Evolutionary conservation across 345 rosid genomes (phyloP).

Genomic region (Camelina sativa): DNA sequence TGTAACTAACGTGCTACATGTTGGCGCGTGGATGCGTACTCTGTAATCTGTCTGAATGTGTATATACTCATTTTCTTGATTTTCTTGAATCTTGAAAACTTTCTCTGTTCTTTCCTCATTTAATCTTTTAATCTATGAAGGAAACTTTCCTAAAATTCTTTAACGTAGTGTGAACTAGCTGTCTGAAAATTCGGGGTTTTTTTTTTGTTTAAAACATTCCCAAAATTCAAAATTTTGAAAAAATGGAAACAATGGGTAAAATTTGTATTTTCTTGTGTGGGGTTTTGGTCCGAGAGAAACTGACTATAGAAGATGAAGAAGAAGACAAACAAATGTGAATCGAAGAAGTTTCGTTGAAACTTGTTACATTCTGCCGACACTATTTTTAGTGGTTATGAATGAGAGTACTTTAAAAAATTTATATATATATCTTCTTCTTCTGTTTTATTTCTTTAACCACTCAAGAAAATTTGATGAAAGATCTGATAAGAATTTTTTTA

Average conservation of each 20-base stretch:
- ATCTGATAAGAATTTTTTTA: slow-evolving; percentile 6
- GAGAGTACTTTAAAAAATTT: too few species aligned
- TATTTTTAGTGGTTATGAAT: slow-evolving; percentile 38
- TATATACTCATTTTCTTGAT: neutral
- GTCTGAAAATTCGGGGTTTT: slow-evolving; percentile 1
- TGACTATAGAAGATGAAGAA: slow-evolving; percentile 33
- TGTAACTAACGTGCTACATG: neutral
- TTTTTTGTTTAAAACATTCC: neutral
- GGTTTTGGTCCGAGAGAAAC: slow-evolving; percentile 33
- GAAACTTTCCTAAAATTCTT: neutral
- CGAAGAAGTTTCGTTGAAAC: slow-evolving; percentile 32
- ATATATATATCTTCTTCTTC: too few species aligned
- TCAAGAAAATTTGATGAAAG: neutral
- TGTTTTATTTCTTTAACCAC: neutral
- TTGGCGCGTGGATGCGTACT: slow-evolving; percentile 32
- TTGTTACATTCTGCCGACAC: slow-evolving; percentile 38
- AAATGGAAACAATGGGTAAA: slow-evolving; percentile 15
- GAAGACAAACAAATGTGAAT: slow-evolving; percentile 43
- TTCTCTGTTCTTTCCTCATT: neutral
- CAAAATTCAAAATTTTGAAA: neutral
- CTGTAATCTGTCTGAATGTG: neutral
- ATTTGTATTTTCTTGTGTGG: neutral
- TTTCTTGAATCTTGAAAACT: neutral
- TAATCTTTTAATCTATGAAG: neutral
- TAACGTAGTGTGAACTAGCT: slow-evolving; percentile 16